Percentiles rank a stretch among this genome's conserved stretches.
phyloP scores from a whole-genome alignment of 2,329 filamentous ascomycete species.

The Penicillium brasilianum region DNA sequence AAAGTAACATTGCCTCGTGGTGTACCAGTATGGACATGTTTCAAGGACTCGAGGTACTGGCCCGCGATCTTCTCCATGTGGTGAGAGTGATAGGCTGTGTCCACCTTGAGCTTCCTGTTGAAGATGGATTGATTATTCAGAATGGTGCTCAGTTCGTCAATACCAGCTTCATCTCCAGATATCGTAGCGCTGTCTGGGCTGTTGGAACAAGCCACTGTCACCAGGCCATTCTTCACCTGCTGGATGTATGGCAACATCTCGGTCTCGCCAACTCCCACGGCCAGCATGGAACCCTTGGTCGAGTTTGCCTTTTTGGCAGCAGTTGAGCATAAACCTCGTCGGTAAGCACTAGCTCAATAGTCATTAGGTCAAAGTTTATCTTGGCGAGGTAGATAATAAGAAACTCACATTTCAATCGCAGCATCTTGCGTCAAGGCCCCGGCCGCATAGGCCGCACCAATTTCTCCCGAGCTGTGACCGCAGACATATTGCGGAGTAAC shows the following conservation, averaged over 20 bases:
- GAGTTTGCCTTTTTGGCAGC: slow-evolving; percentile 2
- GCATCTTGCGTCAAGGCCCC: slow-evolving; percentile 13
- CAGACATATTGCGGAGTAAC: slow-evolving; percentile 8
- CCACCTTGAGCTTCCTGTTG: slow-evolving; percentile 15
- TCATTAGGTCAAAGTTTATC: neutral
- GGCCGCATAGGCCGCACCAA: slow-evolving; percentile 18
- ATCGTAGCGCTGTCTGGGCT: slow-evolving; percentile 21
- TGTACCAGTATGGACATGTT: neutral
- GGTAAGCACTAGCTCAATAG: neutral
- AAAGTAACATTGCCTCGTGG: neutral
- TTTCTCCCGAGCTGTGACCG: slow-evolving; percentile 17
- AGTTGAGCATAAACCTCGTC: slow-evolving; percentile 22
- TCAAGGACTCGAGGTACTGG: slow-evolving; percentile 1
- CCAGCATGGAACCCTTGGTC: slow-evolving; percentile 19
- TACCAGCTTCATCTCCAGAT: slow-evolving; percentile 17
- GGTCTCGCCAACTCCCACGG: slow-evolving; percentile 18
- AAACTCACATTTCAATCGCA: slow-evolving; percentile 10
- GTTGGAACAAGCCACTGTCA: slow-evolving; percentile 27
- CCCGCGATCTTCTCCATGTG: slow-evolving; percentile 9
- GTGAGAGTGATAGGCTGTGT: slow-evolving; percentile 27
- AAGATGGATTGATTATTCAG: slow-evolving; percentile 18
- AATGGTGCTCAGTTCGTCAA: slow-evolving; percentile 4
- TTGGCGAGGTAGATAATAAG: neutral
- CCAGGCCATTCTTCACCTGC: neutral
- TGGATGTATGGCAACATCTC: slow-evolving; percentile 12